Conservation (phyloP, 2,329 filamentous ascomycete species). For the Fusarium avenaceum region DNA sequence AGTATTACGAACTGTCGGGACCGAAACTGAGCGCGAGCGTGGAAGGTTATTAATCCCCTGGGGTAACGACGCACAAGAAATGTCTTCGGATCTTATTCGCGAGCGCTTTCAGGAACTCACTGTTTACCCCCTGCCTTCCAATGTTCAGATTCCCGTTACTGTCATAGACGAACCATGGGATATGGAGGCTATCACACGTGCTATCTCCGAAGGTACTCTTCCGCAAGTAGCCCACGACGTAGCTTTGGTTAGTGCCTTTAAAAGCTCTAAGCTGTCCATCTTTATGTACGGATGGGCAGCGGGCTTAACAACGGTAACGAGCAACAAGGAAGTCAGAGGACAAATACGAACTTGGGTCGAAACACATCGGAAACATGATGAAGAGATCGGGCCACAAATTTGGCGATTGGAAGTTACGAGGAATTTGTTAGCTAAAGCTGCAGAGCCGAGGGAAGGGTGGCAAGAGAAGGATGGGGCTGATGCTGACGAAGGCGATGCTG, state of each 20-base stretch:
- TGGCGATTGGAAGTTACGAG: slow-evolving; percentile 54
- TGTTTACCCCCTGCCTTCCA: slow-evolving; percentile 49
- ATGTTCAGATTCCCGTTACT: slow-evolving; percentile 55
- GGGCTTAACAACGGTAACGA: slow-evolving; percentile 55
- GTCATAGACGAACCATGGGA: slow-evolving; percentile 51
- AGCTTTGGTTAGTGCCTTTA: slow-evolving; percentile 51
- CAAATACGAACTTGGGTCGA: slow-evolving; percentile 55
- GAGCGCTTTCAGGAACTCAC: slow-evolving; percentile 53
- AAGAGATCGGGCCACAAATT: slow-evolving; percentile 53
- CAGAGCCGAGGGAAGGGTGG: slow-evolving; percentile 44
- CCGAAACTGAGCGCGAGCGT: slow-evolving; percentile 54
- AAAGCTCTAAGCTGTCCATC: slow-evolving; percentile 56
- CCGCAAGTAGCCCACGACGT: slow-evolving; percentile 55
- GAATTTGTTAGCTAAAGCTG: slow-evolving; percentile 54
- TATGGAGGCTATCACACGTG: slow-evolving; percentile 43
- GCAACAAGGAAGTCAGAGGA: slow-evolving; percentile 58
- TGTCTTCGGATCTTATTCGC: slow-evolving; percentile 36
- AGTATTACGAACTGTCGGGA: slow-evolving; percentile 55
- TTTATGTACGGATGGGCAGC: slow-evolving; percentile 58
- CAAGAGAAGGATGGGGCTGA: slow-evolving; percentile 15
- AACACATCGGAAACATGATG: slow-evolving; percentile 45
- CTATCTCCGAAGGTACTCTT: slow-evolving; percentile 47
- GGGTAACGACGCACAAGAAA: slow-evolving; percentile 34
- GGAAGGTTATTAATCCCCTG: slow-evolving; percentile 53
- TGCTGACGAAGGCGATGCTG: slow-evolving; percentile 14